A percentile compares a stretch with the other conserved stretches of the same genome.
Conservation (phyloP, 805 yeast genomes). For the Schwanniomyces vanrijiae region DNA sequence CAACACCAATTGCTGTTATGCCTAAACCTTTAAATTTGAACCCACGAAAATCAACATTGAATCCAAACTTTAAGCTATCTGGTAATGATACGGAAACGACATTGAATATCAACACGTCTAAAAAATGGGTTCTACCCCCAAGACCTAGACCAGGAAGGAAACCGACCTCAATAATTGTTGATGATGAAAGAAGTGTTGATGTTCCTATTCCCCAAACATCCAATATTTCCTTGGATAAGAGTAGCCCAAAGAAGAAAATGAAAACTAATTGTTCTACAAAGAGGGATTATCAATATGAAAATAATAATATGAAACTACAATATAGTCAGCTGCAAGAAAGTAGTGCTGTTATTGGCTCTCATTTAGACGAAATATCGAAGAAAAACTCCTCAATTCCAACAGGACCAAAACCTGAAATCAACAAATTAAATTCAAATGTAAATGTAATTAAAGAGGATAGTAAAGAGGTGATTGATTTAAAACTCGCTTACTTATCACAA, state of each 20-base stretch:
- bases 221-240: background rate
- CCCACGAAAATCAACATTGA: conserved; percentile 15
- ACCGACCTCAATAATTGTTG: conserved; percentile 18
- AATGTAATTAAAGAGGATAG: conserved; percentile 1
- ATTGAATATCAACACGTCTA: conserved; percentile 36
- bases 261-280: background rate
- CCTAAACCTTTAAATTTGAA: conserved; percentile 24
- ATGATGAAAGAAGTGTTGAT: background rate
- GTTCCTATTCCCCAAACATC: background rate
- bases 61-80: conserved; percentile 19
- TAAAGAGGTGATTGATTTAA: conserved; percentile 22
- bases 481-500: conserved; percentile 33
- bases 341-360: background rate
- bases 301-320: background rate
- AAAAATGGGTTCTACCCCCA: conserved; percentile 42
- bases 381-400: background rate
- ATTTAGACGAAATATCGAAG: background rate
- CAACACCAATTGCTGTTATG: conserved; percentile 25
- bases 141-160: conserved; percentile 44
- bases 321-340: background rate
- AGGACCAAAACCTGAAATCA: background rate
- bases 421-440: background rate
- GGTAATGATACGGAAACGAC: conserved; percentile 14
- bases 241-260: conserved; percentile 2
- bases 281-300: background rate